phyloP scores from a whole-genome alignment of 441 rosid genomes.

The Mallotus japonicus region DNA sequence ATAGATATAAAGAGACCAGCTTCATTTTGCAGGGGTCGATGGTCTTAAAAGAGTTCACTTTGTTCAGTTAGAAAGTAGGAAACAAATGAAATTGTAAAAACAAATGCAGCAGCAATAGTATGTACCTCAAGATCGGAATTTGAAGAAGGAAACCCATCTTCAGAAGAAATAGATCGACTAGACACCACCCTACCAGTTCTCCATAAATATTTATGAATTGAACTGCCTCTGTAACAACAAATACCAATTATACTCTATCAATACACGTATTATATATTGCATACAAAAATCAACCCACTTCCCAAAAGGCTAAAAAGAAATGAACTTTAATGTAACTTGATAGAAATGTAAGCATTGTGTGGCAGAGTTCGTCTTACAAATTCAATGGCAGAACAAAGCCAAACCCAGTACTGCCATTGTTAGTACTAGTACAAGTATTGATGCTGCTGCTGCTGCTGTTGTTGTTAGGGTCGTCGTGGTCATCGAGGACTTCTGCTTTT shows the following conservation, averaged over 20 bases:
- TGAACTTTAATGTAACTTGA: neutral
- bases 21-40: no score
- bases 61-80: neutral
- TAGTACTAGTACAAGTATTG: neutral
- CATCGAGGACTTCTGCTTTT: slow-evolving; percentile 66
- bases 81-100: neutral
- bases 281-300: slow-evolving; percentile 1
- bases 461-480: slow-evolving; percentile 27
- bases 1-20: neutral
- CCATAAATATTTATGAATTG: slow-evolving; percentile 65
- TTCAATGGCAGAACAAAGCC: slow-evolving; percentile 58
- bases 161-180: slow-evolving; percentile 62
- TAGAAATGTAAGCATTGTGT: neutral
- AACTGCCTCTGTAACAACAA: slow-evolving; percentile 52
- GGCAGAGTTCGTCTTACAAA: slow-evolving; percentile 35
- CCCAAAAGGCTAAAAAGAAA: neutral
- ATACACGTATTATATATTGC: neutral
- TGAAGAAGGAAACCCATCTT: slow-evolving; percentile 47
- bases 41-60: neutral
- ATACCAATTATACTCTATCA: neutral
- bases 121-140: slow-evolving; percentile 60
- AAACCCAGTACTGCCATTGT: slow-evolving; percentile 27
- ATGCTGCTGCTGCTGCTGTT: slow-evolving; percentile 9
- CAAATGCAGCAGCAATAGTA: neutral
- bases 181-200: slow-evolving; percentile 41